These are phyloP conservation scores for Aspergillus nidulans DNA, from an alignment of 495 filamentous ascomycete genomes.

Conservation along the genomic window DNA sequence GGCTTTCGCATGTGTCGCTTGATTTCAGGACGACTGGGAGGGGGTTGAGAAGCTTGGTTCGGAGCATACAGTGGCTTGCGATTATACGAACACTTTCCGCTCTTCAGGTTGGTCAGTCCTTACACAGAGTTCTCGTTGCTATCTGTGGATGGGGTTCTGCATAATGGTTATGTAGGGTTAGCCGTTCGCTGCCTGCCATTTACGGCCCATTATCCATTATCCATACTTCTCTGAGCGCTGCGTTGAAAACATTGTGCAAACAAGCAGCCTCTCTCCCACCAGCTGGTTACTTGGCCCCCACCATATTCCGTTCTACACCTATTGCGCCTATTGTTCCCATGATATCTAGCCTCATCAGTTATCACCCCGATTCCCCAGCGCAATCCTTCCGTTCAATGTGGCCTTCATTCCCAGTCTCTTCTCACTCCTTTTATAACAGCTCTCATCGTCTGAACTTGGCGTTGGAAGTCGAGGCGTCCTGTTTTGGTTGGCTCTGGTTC, in stretches of 20 bases:
- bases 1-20: slow-evolving; percentile 17
- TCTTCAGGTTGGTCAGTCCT: not conserved
- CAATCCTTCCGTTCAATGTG: slow-evolving; percentile 19
- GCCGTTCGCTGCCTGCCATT: slow-evolving; percentile 1
- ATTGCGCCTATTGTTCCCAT: slow-evolving; percentile 13
- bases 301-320: slow-evolving; percentile 5
- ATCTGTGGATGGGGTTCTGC: slow-evolving; percentile 7
- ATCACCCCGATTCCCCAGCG: slow-evolving; percentile 21
- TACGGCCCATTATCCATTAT: not conserved
- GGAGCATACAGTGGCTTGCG: slow-evolving; percentile 10
- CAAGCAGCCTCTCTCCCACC: slow-evolving; percentile 14
- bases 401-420: slow-evolving; percentile 22
- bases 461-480: slow-evolving; percentile 47
- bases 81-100: slow-evolving; percentile 17
- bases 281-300: slow-evolving; percentile 12
- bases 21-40: slow-evolving; percentile 14
- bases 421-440: slow-evolving; percentile 30
- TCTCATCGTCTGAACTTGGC: slow-evolving; percentile 41
- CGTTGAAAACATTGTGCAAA: slow-evolving; percentile 11
- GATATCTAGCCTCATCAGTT: slow-evolving; percentile 14
- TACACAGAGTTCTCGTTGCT: slow-evolving; percentile 5
- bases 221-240: slow-evolving; percentile 9
- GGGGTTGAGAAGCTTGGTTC: slow-evolving; percentile 13
- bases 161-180: slow-evolving; percentile 8
- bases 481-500: slow-evolving; percentile 39